Conservation (phyloP, 2,329 filamentous ascomycete genomes). For the Xylaria sp. region DNA sequence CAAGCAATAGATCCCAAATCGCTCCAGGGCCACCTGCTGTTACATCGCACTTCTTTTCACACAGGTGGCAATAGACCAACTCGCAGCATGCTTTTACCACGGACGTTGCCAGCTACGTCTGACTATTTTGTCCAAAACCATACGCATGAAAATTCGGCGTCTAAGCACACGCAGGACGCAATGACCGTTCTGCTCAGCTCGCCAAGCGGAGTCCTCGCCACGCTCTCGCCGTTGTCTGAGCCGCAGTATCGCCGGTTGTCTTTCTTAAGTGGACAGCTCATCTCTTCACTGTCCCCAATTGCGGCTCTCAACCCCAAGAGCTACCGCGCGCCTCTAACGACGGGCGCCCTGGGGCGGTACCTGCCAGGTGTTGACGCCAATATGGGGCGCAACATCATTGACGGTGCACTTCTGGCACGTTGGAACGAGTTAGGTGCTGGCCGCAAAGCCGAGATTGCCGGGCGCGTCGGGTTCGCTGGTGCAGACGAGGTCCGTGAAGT, state of each 20-base stretch:
- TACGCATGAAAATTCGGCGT: constrained; percentile 38
- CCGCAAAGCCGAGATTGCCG: constrained; percentile 73
- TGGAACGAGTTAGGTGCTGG: constrained; percentile 79
- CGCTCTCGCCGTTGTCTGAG: constrained; percentile 80
- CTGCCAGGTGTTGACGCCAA: constrained; percentile 61
- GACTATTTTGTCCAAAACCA: constrained; percentile 36
- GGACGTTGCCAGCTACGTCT: constrained; percentile 56
- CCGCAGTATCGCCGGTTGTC: constrained; percentile 82
- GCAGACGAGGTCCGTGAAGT: constrained; percentile 68
- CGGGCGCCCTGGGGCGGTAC: constrained; percentile 50
- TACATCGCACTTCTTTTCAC: constrained; percentile 88
- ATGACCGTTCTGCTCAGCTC: constrained; percentile 72
- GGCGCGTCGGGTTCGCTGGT: constrained; percentile 70
- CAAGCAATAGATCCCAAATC: constrained; percentile 79
- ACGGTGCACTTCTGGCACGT: constrained; percentile 75
- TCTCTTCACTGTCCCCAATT: constrained; percentile 74
- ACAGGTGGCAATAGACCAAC: constrained; percentile 79
- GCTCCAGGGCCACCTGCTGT: constrained; percentile 82
- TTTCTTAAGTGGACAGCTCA: constrained; percentile 79
- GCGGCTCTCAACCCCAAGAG: constrained; percentile 84
- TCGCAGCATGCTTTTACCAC: constrained; percentile 76
- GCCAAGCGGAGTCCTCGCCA: constrained; percentile 74
- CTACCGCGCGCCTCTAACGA: constrained; percentile 65
- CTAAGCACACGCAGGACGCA: constrained; percentile 36
- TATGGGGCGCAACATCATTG: constrained; percentile 72